Evolutionary conservation across 495 filamentous ascomycete genomes (phyloP).

Genomic region (Penicillium salamii): DNA sequence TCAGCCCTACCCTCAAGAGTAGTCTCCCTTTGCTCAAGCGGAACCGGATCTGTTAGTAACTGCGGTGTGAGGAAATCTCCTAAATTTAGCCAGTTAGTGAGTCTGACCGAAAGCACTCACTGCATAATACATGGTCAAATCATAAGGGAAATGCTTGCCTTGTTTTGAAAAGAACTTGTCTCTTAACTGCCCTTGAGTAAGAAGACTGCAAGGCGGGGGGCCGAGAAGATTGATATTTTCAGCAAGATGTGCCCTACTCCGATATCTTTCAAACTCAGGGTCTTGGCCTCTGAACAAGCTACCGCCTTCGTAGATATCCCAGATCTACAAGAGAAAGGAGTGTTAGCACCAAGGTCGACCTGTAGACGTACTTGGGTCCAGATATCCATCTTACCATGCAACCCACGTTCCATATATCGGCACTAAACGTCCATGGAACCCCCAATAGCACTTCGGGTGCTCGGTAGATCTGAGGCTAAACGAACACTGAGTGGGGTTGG

Average conservation of each 20-base stretch:
- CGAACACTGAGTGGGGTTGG: constrained; percentile 16
- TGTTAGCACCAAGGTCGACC: too few species aligned
- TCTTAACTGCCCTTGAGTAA: constrained; percentile 22
- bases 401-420: constrained; percentile 46
- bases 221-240: constrained; percentile 44
- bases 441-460: constrained; percentile 42
- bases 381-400: constrained; percentile 34
- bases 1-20: constrained; percentile 11
- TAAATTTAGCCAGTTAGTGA: too few species aligned
- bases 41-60: constrained; percentile 6
- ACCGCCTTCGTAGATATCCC: constrained; percentile 26
- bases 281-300: constrained; percentile 26
- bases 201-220: constrained; percentile 32
- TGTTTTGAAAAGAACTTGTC: constrained; percentile 15
- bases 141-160: constrained; percentile 11
- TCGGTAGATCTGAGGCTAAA: constrained; percentile 40
- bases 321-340: too few species aligned
- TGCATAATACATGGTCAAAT: too few species aligned
- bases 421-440: constrained; percentile 34
- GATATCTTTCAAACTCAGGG: constrained; percentile 26
- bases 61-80: too few species aligned
- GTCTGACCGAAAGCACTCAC: too few species aligned
- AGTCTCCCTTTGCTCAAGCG: constrained; percentile 28
- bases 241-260: constrained; percentile 39
- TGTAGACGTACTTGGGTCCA: too few species aligned